Base-by-base conservation (phyloP, 306 rosid genomes). In the Adenanthera pavonina region DNA sequence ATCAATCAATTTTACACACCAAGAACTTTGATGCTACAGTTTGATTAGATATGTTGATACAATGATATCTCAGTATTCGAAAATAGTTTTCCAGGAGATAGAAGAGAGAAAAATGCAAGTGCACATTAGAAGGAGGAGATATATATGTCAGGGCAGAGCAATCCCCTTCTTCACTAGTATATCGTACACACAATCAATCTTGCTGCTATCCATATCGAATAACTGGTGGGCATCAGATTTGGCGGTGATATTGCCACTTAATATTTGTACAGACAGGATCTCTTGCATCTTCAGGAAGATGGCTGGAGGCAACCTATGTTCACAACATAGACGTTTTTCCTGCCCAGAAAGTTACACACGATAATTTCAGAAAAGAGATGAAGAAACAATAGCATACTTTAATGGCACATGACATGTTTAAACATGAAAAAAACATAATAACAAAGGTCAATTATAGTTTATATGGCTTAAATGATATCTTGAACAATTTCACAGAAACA, bases 231-330 rank as follows among this genome's bases (percentile, higher is more conserved):
- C 74, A 69, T 69, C 74, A 5, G 74, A 69, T 69, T 69, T 69
- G 16, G 56, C 74, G 20, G 38, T 69, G 74, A 69, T 2, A 69
- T 46, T 69, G 74, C 74, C 74, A 20, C 56, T 44, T 6, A 69
- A n/a, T 19, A 69, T 69, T 20, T 69, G 56, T 11, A 69, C 5
- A 44, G 56, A 44, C 4, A 69, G 56, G 46, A 69, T 7, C 74
- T 69, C 74, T 25, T 69, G 74, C 74, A 69, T 69, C 74, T 69
- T 43, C 40, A 69, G 40, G 51, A 19, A 69, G n/a, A 46, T 69
- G 36, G 74, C 54, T 44, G 74, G 74, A 69, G 74, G 19, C 56
- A 69, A 19, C 74, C 74, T 25, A 19, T 44, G 74, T 12, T 69
- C 74, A 46, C 56, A 10, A 19, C 74, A 69, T 11, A 69, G 11